phyloP scores from a whole-genome alignment of 139 green algal genomes.

The Edaphochlamys debaryana region DNA sequence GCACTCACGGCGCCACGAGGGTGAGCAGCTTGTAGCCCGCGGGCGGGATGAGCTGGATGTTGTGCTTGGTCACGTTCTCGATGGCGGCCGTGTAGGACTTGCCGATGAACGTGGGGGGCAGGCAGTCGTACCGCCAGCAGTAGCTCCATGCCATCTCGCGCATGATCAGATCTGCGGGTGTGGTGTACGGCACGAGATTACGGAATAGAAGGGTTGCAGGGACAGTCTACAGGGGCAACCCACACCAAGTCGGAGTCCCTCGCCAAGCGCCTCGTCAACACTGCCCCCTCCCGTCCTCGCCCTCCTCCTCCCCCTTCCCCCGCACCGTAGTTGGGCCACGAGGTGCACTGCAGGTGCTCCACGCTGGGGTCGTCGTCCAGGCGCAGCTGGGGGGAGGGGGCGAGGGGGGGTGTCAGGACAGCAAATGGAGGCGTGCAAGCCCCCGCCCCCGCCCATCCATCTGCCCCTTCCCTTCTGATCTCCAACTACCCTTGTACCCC shows the following conservation, averaged over 20 bases:
- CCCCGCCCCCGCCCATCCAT: too few relatives aligned
- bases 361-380: neutral
- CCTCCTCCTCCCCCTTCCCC: too few relatives aligned
- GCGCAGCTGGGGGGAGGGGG: neutral
- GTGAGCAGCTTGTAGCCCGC: neutral
- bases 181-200: neutral
- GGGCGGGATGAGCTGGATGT: neutral
- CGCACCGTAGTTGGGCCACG: slow-evolving; percentile 1
- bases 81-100: slow-evolving; percentile 11
- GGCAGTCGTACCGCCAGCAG: slow-evolving; percentile 1
- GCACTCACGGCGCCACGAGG: neutral
- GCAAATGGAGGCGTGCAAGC: too few relatives aligned
- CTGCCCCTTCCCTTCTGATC: too few relatives aligned
- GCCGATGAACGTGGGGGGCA: neutral
- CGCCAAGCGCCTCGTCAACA: too few relatives aligned
- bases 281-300: too few relatives aligned
- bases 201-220: neutral
- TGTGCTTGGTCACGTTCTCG: neutral
- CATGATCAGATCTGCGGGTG: neutral
- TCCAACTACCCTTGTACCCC: too few relatives aligned
- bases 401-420: too few relatives aligned
- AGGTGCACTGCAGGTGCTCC: neutral
- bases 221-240: too few relatives aligned
- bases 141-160: neutral
- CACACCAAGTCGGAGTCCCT: too few relatives aligned